Evolutionary conservation across 2,329 filamentous ascomycete genomes (phyloP).

Genomic region (Emmonsiellopsis sp.): DNA sequence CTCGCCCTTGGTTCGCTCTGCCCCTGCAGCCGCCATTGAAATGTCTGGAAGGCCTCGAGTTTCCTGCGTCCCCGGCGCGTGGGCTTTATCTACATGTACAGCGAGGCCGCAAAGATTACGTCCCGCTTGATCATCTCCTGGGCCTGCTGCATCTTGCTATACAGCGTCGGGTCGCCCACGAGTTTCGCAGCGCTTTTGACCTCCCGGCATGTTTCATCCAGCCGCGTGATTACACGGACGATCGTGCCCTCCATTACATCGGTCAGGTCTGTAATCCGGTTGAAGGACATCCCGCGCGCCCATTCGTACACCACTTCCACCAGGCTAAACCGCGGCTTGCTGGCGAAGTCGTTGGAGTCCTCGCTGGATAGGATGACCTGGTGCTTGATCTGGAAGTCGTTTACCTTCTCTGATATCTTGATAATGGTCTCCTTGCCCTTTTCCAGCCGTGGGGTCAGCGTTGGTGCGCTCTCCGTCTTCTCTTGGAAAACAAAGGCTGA

Average conservation of each 20-base stretch:
- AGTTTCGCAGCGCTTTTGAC: constrained; percentile 95
- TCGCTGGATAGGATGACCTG: constrained; percentile 88
- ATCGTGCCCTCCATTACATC: constrained; percentile 97
- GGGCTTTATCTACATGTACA: constrained; percentile 61
- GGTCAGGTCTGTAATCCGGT: constrained; percentile 90
- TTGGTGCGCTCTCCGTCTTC: constrained; percentile 76
- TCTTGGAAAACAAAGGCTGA: constrained; percentile 97
- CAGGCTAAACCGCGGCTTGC: constrained; percentile 77
- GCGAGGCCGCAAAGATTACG: constrained; percentile 77
- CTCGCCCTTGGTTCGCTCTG: background rate
- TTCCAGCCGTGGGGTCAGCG: constrained; percentile 71
- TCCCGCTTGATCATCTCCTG: constrained; percentile 98
- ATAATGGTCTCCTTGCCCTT: constrained; percentile 78
- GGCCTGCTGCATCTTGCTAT: constrained; percentile 92
- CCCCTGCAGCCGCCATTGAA: background rate
- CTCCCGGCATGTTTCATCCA: constrained; percentile 94
- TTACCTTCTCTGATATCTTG: constrained; percentile 84
- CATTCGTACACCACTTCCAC: constrained; percentile 98
- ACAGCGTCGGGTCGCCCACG: constrained; percentile 86
- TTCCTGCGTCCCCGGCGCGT: too few species aligned
- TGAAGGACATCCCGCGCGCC: constrained; percentile 96
- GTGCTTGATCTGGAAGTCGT: constrained; percentile 76
- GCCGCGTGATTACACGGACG: constrained; percentile 81
- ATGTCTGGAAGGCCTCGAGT: too few species aligned
- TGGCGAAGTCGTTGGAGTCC: constrained; percentile 87